Percentiles rank a stretch among this genome's conserved stretches.
Conservation (phyloP, 2,329 filamentous ascomycete species). For the Aureobasidium vineae region DNA sequence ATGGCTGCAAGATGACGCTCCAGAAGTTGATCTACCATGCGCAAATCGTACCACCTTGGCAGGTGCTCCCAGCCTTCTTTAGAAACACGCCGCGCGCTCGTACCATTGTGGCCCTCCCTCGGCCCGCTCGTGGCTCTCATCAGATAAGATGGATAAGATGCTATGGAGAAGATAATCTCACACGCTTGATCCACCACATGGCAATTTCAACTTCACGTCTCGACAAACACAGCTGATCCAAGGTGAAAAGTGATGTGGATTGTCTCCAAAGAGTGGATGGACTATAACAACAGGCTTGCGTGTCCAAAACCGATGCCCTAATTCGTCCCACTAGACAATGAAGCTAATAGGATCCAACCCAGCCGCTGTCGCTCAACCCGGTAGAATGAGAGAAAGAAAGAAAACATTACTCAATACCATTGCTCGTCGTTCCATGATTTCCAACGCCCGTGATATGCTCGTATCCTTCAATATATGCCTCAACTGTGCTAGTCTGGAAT, state of each 20-base stretch:
- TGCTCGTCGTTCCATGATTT: constrained; percentile 4
- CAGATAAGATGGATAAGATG: constrained; percentile 26
- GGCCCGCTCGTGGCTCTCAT: constrained; percentile 5
- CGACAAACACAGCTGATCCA: not conserved
- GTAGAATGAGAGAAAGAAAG: constrained; percentile 11
- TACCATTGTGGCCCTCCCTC: constrained; percentile 16
- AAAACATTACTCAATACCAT: constrained; percentile 25
- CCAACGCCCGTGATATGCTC: constrained; percentile 7
- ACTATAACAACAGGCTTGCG: not conserved
- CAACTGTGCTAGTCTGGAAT: not conserved
- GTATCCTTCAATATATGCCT: not conserved
- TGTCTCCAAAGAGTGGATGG: not conserved
- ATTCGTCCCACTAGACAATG: not conserved
- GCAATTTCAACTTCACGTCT: not conserved
- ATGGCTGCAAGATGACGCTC: constrained; percentile 9
- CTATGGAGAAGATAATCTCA: not conserved
- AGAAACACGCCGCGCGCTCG: not conserved
- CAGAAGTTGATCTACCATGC: constrained; percentile 14
- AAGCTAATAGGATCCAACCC: not conserved
- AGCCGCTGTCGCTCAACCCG: not conserved
- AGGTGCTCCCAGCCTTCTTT: constrained; percentile 1
- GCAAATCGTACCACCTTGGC: constrained; percentile 19
- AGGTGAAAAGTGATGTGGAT: not conserved
- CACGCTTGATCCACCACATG: not conserved
- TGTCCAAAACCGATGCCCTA: constrained; percentile 7